Evolutionary conservation across 148 eudicot genomes (phyloP).

Genomic region (Drosera capensis): DNA sequence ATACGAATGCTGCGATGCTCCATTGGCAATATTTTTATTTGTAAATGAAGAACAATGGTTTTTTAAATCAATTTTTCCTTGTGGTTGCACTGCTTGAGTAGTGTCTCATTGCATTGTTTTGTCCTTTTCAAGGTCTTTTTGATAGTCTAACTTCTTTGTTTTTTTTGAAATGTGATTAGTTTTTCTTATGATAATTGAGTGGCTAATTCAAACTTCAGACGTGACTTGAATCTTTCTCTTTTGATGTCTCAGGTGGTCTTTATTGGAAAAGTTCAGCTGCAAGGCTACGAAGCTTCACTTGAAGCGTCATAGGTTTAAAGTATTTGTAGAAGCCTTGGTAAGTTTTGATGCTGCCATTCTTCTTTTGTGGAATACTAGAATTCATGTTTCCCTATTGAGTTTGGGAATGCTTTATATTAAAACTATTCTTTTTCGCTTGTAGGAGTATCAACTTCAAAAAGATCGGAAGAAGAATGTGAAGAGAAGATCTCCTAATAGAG

Average conservation of each 20-base stretch:
- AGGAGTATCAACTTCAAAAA: constrained; percentile 87
- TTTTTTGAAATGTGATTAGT: not conserved
- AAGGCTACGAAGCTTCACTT: constrained; percentile 97
- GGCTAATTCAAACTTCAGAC: not conserved
- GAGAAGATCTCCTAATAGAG: constrained; percentile 47
- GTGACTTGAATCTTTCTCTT: constrained; percentile 1
- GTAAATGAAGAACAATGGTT: not conserved
- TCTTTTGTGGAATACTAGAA: constrained; percentile 1
- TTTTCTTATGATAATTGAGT: not conserved
- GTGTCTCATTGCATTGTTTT: too few relatives aligned
- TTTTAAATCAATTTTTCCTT: not conserved
- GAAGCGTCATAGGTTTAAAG: constrained; percentile 91
- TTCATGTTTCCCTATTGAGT: too few relatives aligned
- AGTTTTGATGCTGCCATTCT: constrained; percentile 17
- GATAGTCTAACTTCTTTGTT: too few relatives aligned
- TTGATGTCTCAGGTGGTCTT: constrained; percentile 71
- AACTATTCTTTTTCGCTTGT: constrained; percentile 16
- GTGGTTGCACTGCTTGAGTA: too few relatives aligned
- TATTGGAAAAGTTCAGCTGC: constrained; percentile 88
- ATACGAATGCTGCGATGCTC: constrained; percentile 97
- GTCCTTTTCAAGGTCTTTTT: too few relatives aligned
- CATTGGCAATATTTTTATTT: constrained; percentile 39
- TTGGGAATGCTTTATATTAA: constrained; percentile 11
- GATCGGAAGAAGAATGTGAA: constrained; percentile 67
- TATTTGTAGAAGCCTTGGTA: constrained; percentile 86